Evolutionary conservation across 768 basidiomycete genomes (phyloP).

Genomic region (Grammothele lineata): DNA sequence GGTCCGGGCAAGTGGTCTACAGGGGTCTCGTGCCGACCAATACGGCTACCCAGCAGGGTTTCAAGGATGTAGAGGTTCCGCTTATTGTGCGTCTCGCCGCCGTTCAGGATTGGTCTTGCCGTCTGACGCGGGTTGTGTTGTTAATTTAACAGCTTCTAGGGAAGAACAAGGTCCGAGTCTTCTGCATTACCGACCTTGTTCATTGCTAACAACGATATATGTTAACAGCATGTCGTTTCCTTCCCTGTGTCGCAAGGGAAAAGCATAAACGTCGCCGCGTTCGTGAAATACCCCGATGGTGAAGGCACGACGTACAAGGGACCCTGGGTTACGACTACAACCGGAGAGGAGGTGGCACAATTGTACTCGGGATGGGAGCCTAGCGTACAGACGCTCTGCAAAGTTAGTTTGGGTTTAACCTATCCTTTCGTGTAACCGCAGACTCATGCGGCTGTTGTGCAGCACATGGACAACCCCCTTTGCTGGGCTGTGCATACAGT

Average conservation of each 20-base stretch:
- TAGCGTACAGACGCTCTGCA: not conserved
- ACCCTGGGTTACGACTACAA: slow-evolving; percentile 13
- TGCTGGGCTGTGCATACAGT: slow-evolving; percentile 23
- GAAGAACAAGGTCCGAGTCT: not conserved
- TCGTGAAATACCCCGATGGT: slow-evolving; percentile 15
- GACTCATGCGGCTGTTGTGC: not conserved
- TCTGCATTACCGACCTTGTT: not conserved
- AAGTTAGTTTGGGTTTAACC: not conserved
- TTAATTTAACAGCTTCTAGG: not conserved
- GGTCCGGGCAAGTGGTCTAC: not conserved
- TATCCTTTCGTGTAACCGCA: not conserved
- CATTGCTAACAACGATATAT: slow-evolving; percentile 27
- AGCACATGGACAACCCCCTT: not conserved
- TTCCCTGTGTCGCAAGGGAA: not conserved
- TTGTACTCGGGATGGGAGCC: slow-evolving; percentile 1
- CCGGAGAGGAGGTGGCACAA: slow-evolving; percentile 13
- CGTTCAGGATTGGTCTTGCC: not conserved
- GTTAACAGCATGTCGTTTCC: not conserved
- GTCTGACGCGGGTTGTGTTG: not conserved
- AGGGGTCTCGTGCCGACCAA: not conserved
- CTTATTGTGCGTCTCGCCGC: not conserved
- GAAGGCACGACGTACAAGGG: slow-evolving; percentile 18
- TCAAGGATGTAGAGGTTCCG: not conserved
- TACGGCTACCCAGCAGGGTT: not conserved
- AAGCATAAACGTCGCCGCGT: slow-evolving; percentile 21